These are phyloP conservation scores for Eucalyptus rudis DNA, from an alignment of 345 rosid species.

Conservation along the genomic window DNA sequence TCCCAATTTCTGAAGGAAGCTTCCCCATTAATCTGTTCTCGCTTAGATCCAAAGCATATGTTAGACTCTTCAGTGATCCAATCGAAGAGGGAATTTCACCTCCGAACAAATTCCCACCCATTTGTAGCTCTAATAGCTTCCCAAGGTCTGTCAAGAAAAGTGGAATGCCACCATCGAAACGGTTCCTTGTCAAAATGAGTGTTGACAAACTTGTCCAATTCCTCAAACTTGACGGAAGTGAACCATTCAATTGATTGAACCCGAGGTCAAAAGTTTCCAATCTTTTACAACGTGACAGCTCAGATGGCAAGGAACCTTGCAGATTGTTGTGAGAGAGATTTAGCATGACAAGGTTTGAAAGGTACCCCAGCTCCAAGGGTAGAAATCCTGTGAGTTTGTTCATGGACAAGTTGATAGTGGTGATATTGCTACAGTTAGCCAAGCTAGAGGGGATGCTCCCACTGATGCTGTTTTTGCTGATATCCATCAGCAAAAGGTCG, in stretches of 20 bases:
- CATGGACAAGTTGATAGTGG: slow-evolving; percentile 36
- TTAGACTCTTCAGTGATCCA: slow-evolving; percentile 30
- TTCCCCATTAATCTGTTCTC: slow-evolving; percentile 40
- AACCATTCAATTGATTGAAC: slow-evolving; percentile 52
- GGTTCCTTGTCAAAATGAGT: slow-evolving; percentile 45
- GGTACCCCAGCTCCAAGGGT: slow-evolving; percentile 48
- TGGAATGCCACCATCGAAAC: slow-evolving; percentile 58
- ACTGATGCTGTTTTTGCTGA: slow-evolving; percentile 40
- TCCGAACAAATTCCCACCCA: slow-evolving; percentile 53
- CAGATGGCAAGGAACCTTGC: slow-evolving; percentile 49
- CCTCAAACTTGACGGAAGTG: slow-evolving; percentile 29
- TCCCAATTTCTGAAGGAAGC: slow-evolving; percentile 34
- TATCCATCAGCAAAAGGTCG: slow-evolving; percentile 30
- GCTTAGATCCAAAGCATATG: slow-evolving; percentile 51
- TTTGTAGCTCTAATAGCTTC: slow-evolving; percentile 30
- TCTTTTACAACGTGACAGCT: slow-evolving; percentile 32
- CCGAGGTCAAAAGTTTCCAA: slow-evolving; percentile 41
- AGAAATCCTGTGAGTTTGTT: slow-evolving; percentile 47
- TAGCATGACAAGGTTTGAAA: slow-evolving; percentile 20
- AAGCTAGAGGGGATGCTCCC: slow-evolving; percentile 55
- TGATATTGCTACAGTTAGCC: slow-evolving; percentile 31
- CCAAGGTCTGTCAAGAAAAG: slow-evolving; percentile 31
- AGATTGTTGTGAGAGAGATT: slow-evolving; percentile 51
- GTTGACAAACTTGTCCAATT: slow-evolving; percentile 38
- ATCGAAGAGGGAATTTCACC: slow-evolving; percentile 59